Percentiles rank a stretch among this genome's conserved stretches.
Evolutionary conservation across 805 yeast species (phyloP).

Genomic region (Diddensiella transvaalensis): DNA sequence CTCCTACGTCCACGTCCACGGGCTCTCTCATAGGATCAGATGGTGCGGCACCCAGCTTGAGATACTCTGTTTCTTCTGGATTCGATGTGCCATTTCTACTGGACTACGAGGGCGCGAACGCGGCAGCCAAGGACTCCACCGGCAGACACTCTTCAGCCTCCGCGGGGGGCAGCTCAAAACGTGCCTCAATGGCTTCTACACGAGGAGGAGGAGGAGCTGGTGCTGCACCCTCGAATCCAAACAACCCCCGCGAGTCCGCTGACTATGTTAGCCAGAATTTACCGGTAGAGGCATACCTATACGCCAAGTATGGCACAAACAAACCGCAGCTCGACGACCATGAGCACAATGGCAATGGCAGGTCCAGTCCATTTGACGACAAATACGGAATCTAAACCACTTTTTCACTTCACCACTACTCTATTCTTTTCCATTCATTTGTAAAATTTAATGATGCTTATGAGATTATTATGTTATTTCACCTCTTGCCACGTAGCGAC

Average conservation of each 20-base stretch:
- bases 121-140: background rate
- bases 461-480: background rate
- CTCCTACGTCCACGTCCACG: background rate
- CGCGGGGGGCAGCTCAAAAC: background rate
- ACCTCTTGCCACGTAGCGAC: no score
- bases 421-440: background rate
- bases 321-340: background rate
- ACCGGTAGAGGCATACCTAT: slow-evolving; percentile 21
- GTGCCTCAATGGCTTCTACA: background rate
- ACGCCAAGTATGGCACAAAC: slow-evolving; percentile 11
- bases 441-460: background rate
- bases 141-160: background rate
- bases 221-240: background rate
- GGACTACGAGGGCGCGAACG: slow-evolving; percentile 3
- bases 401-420: background rate
- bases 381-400: slow-evolving; percentile 8
- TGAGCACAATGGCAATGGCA: slow-evolving; percentile 11
- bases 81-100: slow-evolving; percentile 20
- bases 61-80: slow-evolving; percentile 16
- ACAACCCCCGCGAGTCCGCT: slow-evolving; percentile 8
- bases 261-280: slow-evolving; percentile 20
- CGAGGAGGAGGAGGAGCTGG: background rate
- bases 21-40: background rate
- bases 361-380: slow-evolving; percentile 24
- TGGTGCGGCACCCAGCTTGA: slow-evolving; percentile 6